phyloP scores from a whole-genome alignment of 352 stramenopile species.

The Globisporangium barbulae region DNA sequence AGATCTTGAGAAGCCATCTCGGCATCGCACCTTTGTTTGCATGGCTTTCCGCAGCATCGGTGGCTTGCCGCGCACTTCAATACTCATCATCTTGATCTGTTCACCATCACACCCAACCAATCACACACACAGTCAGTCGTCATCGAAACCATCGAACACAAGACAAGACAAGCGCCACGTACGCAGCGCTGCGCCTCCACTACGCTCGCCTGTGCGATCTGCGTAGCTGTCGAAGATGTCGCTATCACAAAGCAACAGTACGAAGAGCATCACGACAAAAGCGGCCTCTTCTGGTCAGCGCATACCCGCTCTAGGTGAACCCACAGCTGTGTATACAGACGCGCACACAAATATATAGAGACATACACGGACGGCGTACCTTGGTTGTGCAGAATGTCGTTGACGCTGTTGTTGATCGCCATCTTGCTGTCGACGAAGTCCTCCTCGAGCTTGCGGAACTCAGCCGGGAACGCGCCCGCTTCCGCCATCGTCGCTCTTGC shows the following conservation, averaged over 20 bases:
- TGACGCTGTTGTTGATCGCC: constrained; percentile 76
- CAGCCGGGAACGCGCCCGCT: constrained; percentile 34
- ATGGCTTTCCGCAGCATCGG: constrained; percentile 63
- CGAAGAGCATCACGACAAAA: background rate
- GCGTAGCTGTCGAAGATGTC: constrained; percentile 34
- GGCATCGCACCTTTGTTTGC: constrained; percentile 50
- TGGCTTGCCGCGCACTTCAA: constrained; percentile 63
- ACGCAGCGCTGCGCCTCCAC: constrained; percentile 75
- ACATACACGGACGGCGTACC: constrained; percentile 9
- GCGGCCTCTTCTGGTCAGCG: background rate
- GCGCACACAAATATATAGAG: background rate
- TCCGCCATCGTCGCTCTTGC: constrained; percentile 23
- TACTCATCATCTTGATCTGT: constrained; percentile 82
- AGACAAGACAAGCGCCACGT: constrained; percentile 11
- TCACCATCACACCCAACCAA: background rate
- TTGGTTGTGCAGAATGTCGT: constrained; percentile 52
- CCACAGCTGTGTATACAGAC: background rate
- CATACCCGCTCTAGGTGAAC: constrained; percentile 1
- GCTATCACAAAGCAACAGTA: constrained; percentile 14
- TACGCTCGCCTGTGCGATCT: constrained; percentile 56
- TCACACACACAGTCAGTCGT: constrained; percentile 1
- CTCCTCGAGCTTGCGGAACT: constrained; percentile 71
- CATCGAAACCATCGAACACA: background rate
- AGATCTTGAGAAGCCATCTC: background rate
- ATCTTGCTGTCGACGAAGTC: constrained; percentile 84